These are phyloP conservation scores for Arthroderma uncinatum DNA, from an alignment of 2,329 filamentous ascomycete genomes.

Conservation along the genomic window DNA sequence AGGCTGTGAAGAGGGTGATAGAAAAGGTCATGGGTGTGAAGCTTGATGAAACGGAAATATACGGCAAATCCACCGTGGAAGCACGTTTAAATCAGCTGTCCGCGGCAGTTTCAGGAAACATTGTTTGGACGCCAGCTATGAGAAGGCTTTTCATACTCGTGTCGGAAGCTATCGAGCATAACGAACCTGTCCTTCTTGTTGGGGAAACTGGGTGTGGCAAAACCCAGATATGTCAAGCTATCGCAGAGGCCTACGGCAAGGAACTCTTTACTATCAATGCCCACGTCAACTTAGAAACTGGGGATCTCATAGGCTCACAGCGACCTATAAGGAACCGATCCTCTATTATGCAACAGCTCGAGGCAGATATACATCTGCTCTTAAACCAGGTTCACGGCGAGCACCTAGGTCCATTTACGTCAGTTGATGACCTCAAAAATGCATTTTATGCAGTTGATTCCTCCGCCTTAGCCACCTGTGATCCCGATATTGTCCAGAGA, in stretches of 20 bases:
- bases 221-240: conserved; percentile 86
- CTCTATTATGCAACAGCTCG: conserved; percentile 55
- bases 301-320: conserved; percentile 92
- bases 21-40: conserved; percentile 81
- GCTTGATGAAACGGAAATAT: conserved; percentile 64
- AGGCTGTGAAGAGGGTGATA: conserved; percentile 75
- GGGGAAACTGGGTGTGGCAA: conserved; percentile 97
- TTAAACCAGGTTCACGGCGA: conserved; percentile 26
- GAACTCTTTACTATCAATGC: conserved; percentile 86
- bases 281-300: conserved; percentile 95
- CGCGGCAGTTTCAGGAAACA: conserved; percentile 28
- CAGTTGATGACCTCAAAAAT: conserved; percentile 47
- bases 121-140: conserved; percentile 96
- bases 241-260: conserved; percentile 68
- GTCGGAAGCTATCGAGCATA: conserved; percentile 72
- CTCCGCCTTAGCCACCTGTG: conserved; percentile 37
- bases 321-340: conserved; percentile 78
- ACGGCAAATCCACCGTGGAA: conserved; percentile 49
- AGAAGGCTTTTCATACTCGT: conserved; percentile 80
- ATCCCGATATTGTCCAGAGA: conserved; percentile 36
- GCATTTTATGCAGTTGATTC: conserved; percentile 47
- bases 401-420: conserved; percentile 23
- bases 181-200: conserved; percentile 87
- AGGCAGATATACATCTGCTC: conserved; percentile 46
- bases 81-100: conserved; percentile 41